Evolutionary conservation across 257 asterid species (phyloP), one percentile per base, ranked within the genome.

Genomic region (Penstemon newberryi): DNA sequence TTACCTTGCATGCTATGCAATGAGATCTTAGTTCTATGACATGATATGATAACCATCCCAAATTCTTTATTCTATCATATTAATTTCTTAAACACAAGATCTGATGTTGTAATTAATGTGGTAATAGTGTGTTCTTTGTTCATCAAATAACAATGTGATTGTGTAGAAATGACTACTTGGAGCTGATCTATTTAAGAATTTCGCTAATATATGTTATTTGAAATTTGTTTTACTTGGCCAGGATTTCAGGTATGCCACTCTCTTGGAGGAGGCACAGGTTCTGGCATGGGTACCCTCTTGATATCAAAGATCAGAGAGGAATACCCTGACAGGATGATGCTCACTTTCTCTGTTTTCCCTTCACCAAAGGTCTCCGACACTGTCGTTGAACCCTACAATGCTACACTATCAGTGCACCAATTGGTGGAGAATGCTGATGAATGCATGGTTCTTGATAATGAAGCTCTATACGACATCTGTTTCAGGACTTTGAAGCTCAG

Each of bases 251-350:
- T 90, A 18, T 90, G 95, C 12, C 96, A 90, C 80, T 90, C 96
- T 4, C 96, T 90, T 46, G 96, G 96, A 74, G 96, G 96, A 25
- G 96, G 96, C 66, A 90, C 96, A 25, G 96, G 96, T 53, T 90
- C 96, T 67, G 96, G 96, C 71, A 90, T 90, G 96, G 96, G 96
- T 43, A 90, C 96, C 78, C 96, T 90, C 38, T 62, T 90, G 83
- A 90, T 90, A 62, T 90, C 96, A 37, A 90, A 90, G 84, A 90
- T 90, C 79, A 77, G 96, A 70, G 96, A 90, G 85, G 96, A 90
- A 74, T 90, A 90, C 72, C 96, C 96, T 5, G 96, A 90, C 78
- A 85, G 96, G 74, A 90, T 90, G 96, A 90, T 90, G 96, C 96
- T 90, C 60, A 90, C 96, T 8, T 90, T 90, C 86, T 90, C 96